phyloP scores from a whole-genome alignment of 1,284 basidiomycete genomes.

The Ganoderma resinaceum region DNA sequence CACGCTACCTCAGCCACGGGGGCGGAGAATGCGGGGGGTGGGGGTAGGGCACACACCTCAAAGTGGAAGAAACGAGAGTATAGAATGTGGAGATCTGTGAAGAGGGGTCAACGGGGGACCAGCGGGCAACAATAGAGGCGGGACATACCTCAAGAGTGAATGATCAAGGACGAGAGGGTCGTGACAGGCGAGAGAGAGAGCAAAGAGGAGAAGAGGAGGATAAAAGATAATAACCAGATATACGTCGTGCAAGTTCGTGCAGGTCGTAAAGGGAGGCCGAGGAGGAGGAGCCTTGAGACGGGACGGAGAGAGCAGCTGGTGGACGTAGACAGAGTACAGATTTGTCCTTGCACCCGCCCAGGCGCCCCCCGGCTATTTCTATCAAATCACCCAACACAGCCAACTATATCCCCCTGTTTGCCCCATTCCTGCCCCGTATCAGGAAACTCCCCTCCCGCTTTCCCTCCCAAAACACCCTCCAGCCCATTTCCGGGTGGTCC shows the following conservation, averaged over 20 bases:
- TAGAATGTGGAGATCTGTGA: slow-evolving; percentile 35
- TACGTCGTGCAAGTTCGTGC: slow-evolving; percentile 73
- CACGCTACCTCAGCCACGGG: slow-evolving; percentile 20
- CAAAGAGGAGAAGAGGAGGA: slow-evolving; percentile 34
- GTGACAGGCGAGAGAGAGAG: slow-evolving; percentile 23
- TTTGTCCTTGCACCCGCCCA: slow-evolving; percentile 36
- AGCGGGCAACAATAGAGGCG: slow-evolving; percentile 18
- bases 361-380: slow-evolving; percentile 37
- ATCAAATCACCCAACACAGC: slow-evolving; percentile 34
- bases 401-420: slow-evolving; percentile 29
- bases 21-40: neutral
- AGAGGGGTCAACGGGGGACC: slow-evolving; percentile 16
- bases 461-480: neutral
- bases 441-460: slow-evolving; percentile 7
- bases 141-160: slow-evolving; percentile 41
- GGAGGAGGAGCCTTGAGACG: slow-evolving; percentile 31
- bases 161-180: slow-evolving; percentile 27
- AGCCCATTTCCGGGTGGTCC: neutral
- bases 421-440: slow-evolving; percentile 15
- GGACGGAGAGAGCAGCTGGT: slow-evolving; percentile 33
- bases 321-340: slow-evolving; percentile 42
- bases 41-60: slow-evolving; percentile 27
- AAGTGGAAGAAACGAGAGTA: slow-evolving; percentile 35
- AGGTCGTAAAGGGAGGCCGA: slow-evolving; percentile 67
- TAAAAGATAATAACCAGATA: slow-evolving; percentile 44